These are phyloP conservation scores for Monosporascus sp. DNA, from an alignment of 2,329 filamentous ascomycete species.

Conservation along the genomic window DNA sequence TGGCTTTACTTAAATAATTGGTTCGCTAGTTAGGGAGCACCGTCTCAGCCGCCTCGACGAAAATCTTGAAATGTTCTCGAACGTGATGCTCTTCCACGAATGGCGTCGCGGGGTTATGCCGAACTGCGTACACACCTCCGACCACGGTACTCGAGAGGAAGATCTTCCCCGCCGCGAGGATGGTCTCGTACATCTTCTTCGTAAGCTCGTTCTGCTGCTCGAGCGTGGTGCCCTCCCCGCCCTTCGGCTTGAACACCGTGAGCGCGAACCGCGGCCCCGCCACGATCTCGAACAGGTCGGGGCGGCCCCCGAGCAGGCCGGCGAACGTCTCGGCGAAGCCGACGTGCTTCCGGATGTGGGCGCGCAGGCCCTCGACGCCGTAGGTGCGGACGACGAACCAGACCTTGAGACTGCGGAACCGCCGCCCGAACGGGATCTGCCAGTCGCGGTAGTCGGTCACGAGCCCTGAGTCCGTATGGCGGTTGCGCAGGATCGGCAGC, in stretches of 20 bases:
- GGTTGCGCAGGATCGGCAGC: slow-evolving; percentile 76
- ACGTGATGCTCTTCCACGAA: slow-evolving; percentile 69
- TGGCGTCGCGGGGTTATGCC: slow-evolving; percentile 70
- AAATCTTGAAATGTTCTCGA: slow-evolving; percentile 65
- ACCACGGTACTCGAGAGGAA: slow-evolving; percentile 78
- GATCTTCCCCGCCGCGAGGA: slow-evolving; percentile 71
- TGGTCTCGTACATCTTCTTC: slow-evolving; percentile 66
- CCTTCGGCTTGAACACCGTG: slow-evolving; percentile 66
- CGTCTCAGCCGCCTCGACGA: slow-evolving; percentile 61
- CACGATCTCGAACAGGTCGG: slow-evolving; percentile 71
- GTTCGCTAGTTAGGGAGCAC: slow-evolving; percentile 29
- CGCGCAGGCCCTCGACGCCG: slow-evolving; percentile 69
- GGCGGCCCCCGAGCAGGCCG: slow-evolving; percentile 48
- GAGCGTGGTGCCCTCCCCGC: slow-evolving; percentile 15
- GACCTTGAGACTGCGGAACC: slow-evolving; percentile 85
- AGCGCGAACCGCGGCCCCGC: slow-evolving; percentile 72
- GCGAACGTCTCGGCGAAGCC: slow-evolving; percentile 66
- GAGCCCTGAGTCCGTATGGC: slow-evolving; percentile 71
- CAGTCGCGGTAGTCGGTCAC: slow-evolving; percentile 96
- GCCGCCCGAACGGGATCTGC: slow-evolving; percentile 87
- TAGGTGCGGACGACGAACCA: slow-evolving; percentile 91
- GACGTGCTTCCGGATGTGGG: slow-evolving; percentile 67
- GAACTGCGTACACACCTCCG: slow-evolving; percentile 69
- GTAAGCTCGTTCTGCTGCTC: slow-evolving; percentile 63
- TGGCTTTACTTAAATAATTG: neutral